These are phyloP conservation scores for Xenosphaeropsis pyriputrescens DNA, from an alignment of 2,329 filamentous ascomycete genomes.

Conservation along the genomic window DNA sequence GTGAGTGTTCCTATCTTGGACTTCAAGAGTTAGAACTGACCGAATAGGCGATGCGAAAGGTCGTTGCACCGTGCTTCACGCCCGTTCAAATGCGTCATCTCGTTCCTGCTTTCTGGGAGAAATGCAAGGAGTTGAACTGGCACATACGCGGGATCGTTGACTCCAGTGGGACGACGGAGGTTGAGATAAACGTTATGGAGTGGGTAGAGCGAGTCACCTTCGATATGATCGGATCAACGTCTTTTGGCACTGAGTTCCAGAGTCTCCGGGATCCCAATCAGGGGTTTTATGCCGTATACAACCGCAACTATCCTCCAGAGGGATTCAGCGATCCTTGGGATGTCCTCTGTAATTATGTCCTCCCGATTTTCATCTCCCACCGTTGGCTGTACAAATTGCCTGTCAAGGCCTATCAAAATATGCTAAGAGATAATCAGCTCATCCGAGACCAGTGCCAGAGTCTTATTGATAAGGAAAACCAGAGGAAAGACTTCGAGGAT, in stretches of 20 bases:
- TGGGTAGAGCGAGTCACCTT: slow-evolving; percentile 2
- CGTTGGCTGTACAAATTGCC: neutral
- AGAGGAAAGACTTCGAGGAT: no score
- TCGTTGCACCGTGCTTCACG: slow-evolving; percentile 1
- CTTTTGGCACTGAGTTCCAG: slow-evolving; percentile 1
- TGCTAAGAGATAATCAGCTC: slow-evolving; percentile 1
- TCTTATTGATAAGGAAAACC: neutral
- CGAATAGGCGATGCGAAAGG: neutral
- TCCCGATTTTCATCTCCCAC: slow-evolving; percentile 1
- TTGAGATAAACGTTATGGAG: slow-evolving; percentile 1
- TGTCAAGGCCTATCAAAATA: neutral
- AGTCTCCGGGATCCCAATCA: neutral
- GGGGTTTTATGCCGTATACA: slow-evolving; percentile 1
- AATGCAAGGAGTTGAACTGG: neutral
- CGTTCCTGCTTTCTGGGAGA: slow-evolving; percentile 1
- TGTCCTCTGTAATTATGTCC: neutral
- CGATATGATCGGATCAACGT: slow-evolving; percentile 1
- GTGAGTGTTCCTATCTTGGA: neutral
- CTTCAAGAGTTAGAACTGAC: neutral
- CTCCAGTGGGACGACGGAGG: neutral
- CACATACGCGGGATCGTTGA: neutral
- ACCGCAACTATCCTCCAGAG: slow-evolving; percentile 2
- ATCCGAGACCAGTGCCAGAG: neutral
- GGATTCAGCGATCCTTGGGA: slow-evolving; percentile 1
- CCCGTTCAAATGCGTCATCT: slow-evolving; percentile 1